Evolutionary conservation across 495 filamentous ascomycete genomes (phyloP).

Genomic region (Talaromyces borbonicus): DNA sequence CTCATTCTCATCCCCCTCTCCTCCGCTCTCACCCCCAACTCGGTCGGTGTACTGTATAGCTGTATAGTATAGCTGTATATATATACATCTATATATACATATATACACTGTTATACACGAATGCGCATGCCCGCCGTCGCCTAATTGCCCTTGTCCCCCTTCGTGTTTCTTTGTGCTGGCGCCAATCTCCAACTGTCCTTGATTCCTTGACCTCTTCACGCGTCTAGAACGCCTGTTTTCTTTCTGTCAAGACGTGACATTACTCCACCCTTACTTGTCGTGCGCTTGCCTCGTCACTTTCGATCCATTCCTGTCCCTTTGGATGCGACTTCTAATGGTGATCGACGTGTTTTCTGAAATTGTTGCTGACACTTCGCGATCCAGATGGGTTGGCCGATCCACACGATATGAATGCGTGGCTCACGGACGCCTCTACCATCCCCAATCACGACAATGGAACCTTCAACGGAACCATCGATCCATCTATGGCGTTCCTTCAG

Average conservation of each 20-base stretch:
- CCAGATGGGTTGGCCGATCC: slow-evolving; percentile 50
- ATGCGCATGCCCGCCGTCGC: slow-evolving; percentile 10
- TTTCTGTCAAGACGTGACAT: slow-evolving; percentile 8
- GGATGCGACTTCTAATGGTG: slow-evolving; percentile 4
- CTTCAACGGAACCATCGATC: slow-evolving; percentile 54
- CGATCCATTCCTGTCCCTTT: neutral
- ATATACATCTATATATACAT: too few species aligned
- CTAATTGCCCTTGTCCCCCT: slow-evolving; percentile 13
- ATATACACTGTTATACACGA: too few species aligned
- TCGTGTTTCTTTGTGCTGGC: slow-evolving; percentile 11
- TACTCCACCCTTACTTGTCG: slow-evolving; percentile 1
- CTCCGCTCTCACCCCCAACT: too few species aligned
- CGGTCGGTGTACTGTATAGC: too few species aligned
- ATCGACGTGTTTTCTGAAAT: neutral
- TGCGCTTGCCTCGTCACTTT: neutral
- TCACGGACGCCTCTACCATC: slow-evolving; percentile 61
- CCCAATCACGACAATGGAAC: slow-evolving; percentile 70
- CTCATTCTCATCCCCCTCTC: too few species aligned
- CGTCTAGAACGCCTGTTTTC: slow-evolving; percentile 20
- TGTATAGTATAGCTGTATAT: too few species aligned
- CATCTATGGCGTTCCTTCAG: slow-evolving; percentile 43
- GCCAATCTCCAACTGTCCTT: too few species aligned
- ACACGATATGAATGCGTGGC: slow-evolving; percentile 73
- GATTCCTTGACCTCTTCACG: slow-evolving; percentile 23
- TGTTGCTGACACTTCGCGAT: slow-evolving; percentile 7